Conservation (phyloP, 352 stramenopile genomes). For the Phytophthora boehmeriae region DNA sequence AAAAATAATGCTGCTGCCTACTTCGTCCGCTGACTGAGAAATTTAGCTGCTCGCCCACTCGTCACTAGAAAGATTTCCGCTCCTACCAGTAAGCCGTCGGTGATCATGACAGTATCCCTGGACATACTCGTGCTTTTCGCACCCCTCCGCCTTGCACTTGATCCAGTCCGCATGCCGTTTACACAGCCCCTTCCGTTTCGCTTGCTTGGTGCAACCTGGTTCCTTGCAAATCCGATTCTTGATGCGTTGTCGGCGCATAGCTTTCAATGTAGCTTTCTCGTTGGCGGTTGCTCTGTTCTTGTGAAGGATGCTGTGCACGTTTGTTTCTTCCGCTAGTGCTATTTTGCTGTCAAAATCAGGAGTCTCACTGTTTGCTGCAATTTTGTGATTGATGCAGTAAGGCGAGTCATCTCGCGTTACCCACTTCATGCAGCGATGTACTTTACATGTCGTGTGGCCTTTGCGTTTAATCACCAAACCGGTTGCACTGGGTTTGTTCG, state of each 20-base stretch:
- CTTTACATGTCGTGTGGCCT: not conserved
- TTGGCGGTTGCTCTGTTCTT: not conserved
- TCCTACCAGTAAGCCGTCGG: not conserved
- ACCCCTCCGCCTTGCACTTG: constrained; percentile 11
- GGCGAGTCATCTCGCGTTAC: not conserved
- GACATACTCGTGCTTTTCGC: not conserved
- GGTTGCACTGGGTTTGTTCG: not conserved
- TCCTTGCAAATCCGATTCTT: not conserved
- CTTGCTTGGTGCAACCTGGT: constrained; percentile 4
- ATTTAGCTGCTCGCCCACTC: not conserved
- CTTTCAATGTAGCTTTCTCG: not conserved
- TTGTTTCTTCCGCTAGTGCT: not conserved
- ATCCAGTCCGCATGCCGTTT: constrained; percentile 2
- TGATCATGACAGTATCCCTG: constrained; percentile 2
- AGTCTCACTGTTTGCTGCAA: not conserved
- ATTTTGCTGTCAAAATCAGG: not conserved
- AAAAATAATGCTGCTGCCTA: no score
- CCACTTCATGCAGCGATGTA: constrained; percentile 3
- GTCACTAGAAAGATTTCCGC: not conserved
- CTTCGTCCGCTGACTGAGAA: not conserved
- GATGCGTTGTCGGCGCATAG: not conserved
- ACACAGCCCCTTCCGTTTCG: constrained; percentile 5
- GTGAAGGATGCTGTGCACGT: not conserved
- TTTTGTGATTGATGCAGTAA: not conserved
- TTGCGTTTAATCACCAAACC: not conserved